These are phyloP conservation scores for Coemansia sp. DNA, from an alignment of 192 early-diverging fungal species.

Conservation along the genomic window DNA sequence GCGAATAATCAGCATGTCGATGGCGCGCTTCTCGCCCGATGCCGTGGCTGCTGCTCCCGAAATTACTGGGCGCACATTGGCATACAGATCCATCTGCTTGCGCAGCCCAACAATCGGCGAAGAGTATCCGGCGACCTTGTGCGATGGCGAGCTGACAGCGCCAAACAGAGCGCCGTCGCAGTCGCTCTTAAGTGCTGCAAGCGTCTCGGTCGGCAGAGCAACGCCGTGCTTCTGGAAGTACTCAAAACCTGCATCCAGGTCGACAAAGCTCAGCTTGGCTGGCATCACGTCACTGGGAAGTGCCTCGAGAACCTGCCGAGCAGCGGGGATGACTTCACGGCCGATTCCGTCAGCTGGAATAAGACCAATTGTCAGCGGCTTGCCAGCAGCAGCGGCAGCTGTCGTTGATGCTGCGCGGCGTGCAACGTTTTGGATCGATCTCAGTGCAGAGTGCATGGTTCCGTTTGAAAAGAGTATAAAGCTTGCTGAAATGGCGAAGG, in stretches of 20 bases:
- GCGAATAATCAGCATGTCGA: constrained; percentile 96
- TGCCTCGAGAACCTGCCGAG: constrained; percentile 82
- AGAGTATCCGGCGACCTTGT: constrained; percentile 97
- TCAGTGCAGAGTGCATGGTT: constrained; percentile 39
- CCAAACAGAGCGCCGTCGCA: constrained; percentile 97
- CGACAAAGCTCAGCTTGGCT: constrained; percentile 72
- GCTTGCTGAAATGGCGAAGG: neutral
- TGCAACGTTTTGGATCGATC: constrained; percentile 24
- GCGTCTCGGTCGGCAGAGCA: constrained; percentile 85
- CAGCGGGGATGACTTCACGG: constrained; percentile 94
- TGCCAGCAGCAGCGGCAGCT: constrained; percentile 28
- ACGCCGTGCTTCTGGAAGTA: constrained; percentile 91
- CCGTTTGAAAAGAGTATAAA: neutral
- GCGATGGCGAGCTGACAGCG: constrained; percentile 96
- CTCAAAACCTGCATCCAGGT: constrained; percentile 94
- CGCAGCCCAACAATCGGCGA: constrained; percentile 96
- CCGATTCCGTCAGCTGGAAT: constrained; percentile 98
- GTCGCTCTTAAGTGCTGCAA: constrained; percentile 72
- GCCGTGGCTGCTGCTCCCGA: constrained; percentile 60
- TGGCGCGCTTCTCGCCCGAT: constrained; percentile 56
- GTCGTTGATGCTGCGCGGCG: constrained; percentile 23
- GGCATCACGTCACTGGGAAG: constrained; percentile 53
- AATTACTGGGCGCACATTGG: constrained; percentile 92
- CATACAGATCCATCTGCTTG: constrained; percentile 94
- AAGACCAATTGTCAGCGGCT: constrained; percentile 79